Conservation (phyloP, 1,284 basidiomycete species). For the Wallemia ichthyophaga region DNA sequence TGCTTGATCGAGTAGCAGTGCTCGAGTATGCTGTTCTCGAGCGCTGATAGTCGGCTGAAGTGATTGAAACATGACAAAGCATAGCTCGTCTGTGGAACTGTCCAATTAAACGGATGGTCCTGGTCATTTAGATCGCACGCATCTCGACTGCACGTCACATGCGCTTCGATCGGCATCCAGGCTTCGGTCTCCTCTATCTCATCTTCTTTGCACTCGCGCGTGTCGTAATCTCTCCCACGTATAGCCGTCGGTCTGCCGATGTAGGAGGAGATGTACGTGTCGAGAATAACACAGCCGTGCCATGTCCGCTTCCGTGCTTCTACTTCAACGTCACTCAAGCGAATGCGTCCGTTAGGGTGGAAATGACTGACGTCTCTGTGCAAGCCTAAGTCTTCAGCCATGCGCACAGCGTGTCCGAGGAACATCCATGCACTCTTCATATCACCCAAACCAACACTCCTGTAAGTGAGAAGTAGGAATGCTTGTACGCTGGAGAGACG, state of each 20-base stretch:
- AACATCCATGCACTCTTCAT: constrained; percentile 64
- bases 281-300: constrained; percentile 1
- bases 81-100: not conserved
- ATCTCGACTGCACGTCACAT: not conserved
- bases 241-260: not conserved
- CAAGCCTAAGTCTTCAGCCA: constrained; percentile 63
- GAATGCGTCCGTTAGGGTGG: constrained; percentile 24
- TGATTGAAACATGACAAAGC: constrained; percentile 1
- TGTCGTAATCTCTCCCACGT: not conserved
- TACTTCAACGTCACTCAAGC: not conserved
- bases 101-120: not conserved
- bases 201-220: not conserved
- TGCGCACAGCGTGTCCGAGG: constrained; percentile 35
- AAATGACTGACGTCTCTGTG: constrained; percentile 45
- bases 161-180: not conserved
- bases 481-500: constrained; percentile 41
- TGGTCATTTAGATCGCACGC: not conserved
- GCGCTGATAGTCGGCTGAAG: not conserved
- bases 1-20: not conserved
- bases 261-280: not conserved
- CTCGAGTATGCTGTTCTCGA: not conserved
- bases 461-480: constrained; percentile 41
- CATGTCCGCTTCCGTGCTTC: constrained; percentile 1
- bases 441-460: constrained; percentile 55
- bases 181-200: not conserved